Percentiles rank a stretch among this genome's conserved stretches.
phyloP scores from a whole-genome alignment of 169 alveolate genomes.

The Cryptosporidium muris region DNA sequence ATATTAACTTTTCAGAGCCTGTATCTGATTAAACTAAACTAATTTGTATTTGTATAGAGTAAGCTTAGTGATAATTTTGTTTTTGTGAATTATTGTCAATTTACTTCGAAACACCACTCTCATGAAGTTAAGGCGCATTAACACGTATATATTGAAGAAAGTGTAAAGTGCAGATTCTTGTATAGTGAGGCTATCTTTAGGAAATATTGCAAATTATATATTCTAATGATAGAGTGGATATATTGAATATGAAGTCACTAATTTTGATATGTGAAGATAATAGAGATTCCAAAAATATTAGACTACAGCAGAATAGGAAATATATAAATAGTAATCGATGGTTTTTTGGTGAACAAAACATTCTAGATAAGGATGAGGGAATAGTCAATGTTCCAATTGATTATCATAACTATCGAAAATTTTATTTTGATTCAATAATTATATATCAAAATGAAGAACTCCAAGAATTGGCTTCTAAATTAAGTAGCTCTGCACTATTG shows the following conservation, averaged over 20 bases:
- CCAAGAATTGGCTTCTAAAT: not conserved
- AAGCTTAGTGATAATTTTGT: conserved; percentile 2
- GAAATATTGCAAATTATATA: not conserved
- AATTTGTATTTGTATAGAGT: too few species aligned
- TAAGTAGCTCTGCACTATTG: not conserved
- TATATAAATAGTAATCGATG: conserved; percentile 9
- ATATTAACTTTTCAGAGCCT: too few species aligned
- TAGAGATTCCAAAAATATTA: not conserved
- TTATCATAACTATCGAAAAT: conserved; percentile 40
- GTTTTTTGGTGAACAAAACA: conserved; percentile 64
- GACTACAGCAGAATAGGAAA: not conserved
- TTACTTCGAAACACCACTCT: too few species aligned
- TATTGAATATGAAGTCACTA: conserved; percentile 42
- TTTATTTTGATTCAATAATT: conserved; percentile 32
- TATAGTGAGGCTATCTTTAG: not conserved
- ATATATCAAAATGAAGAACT: conserved; percentile 14
- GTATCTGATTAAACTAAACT: too few species aligned
- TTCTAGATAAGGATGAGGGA: conserved; percentile 1
- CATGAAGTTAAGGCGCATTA: conserved; percentile 38
- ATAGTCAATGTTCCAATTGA: conserved; percentile 48
- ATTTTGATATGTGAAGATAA: conserved; percentile 41
- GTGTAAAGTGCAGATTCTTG: too few species aligned
- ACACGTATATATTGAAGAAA: too few species aligned
- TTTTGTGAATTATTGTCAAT: not conserved
- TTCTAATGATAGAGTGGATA: not conserved